Evolutionary conservation across 352 stramenopile genomes (phyloP).

Genomic region (Globisporangium lucens): DNA sequence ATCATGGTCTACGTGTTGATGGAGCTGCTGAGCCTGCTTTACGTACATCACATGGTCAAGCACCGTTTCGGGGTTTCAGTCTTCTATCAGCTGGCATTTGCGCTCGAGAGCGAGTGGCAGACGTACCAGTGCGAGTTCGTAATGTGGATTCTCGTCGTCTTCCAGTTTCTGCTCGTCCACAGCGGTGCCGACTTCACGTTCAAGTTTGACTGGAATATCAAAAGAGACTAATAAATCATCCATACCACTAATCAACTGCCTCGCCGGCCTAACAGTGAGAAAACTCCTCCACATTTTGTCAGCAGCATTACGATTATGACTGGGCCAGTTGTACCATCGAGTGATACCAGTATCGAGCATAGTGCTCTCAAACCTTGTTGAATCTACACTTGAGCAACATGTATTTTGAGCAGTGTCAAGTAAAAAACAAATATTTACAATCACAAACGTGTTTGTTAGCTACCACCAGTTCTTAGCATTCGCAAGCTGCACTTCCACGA

Average conservation of each 20-base stretch:
- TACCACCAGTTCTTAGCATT: not conserved
- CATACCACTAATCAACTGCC: too few relatives aligned
- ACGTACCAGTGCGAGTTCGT: not conserved
- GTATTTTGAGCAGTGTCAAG: too few relatives aligned
- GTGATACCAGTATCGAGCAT: not conserved
- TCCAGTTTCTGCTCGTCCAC: not conserved
- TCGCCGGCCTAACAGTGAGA: too few relatives aligned
- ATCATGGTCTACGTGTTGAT: slow-evolving; percentile 22
- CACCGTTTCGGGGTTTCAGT: slow-evolving; percentile 16
- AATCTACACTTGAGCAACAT: not conserved
- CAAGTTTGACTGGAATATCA: not conserved
- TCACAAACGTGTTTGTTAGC: too few relatives aligned
- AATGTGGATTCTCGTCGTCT: not conserved
- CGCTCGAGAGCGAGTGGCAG: not conserved
- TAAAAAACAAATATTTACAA: too few relatives aligned
- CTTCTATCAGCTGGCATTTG: slow-evolving; percentile 25
- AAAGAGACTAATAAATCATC: not conserved
- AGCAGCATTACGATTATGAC: too few relatives aligned
- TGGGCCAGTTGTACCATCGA: too few relatives aligned
- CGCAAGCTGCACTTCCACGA: slow-evolving; percentile 50
- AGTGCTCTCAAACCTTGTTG: not conserved
- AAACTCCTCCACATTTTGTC: too few relatives aligned
- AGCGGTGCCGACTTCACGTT: not conserved
- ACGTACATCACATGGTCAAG: slow-evolving; percentile 16
- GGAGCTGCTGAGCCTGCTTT: slow-evolving; percentile 18